Base-by-base conservation (phyloP, 257 asterid genomes). In the Salvia splendens region DNA sequence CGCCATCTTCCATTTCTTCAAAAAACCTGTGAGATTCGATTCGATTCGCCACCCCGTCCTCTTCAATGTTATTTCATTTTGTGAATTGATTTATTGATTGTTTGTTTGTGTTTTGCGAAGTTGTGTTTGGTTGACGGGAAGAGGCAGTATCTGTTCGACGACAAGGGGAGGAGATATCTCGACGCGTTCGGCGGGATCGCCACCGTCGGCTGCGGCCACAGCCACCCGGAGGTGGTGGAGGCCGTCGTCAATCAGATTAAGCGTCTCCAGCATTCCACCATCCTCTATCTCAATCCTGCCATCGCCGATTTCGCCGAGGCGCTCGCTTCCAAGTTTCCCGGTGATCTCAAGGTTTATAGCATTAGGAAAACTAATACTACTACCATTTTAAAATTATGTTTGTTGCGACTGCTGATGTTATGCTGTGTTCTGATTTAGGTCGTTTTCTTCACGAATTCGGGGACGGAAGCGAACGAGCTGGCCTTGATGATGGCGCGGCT, bases 101-200 rank as follows among this genome's bases (percentile, higher is more conserved):
- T 24, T 24, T 24, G 30, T 42, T 1, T 17, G n/a, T 28, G 6
- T 42, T 57, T 56, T 61, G 49, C 45, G 72, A 77, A 93, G 99
- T 52, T 93, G 78, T 80, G 74, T 77, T 69, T 93, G 95, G 97
- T 93, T 2, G 95, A 93, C 36, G 97, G 99, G 60, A 90, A 90
- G 83, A 90, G 88, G 97, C 99, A 93, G 73, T 93, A 90, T 63
- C 49, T 93, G 68, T 93, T 82, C 61, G 97, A 93, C 68, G 96
- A 84, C 0, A 80, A 75, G 68, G 97, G 97, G 17, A 77, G 92
- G 73, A 68, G 97, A 45, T 93, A 90, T 75, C 60, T 93, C 78
- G 99, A 93, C 75, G 97, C 88, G 5, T 93, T 85, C 49, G 99
- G 94, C 1, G 99, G 99, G 24, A 90, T 93, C 14, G 99, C 99